Base-by-base conservation (phyloP, 495 filamentous ascomycete species). In the Podospora didyma region DNA sequence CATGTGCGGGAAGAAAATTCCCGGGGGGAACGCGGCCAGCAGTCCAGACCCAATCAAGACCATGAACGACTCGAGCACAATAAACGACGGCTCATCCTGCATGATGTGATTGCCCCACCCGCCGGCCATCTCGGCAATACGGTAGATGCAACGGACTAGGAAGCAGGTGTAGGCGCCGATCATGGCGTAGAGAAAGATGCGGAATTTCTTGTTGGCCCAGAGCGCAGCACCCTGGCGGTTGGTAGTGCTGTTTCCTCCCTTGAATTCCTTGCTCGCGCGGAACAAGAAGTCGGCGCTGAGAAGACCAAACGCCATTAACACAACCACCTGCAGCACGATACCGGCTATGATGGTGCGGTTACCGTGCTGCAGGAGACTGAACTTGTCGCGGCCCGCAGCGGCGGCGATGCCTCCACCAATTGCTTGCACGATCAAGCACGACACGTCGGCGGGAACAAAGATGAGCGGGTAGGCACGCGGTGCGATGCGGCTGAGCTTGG, bases 311-410 rank as follows among this genome's bases (percentile, higher is more conserved):
- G 77, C 68, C 12, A 67, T 63, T 62, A 89, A 77, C 0, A 86
- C 87, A 2, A 73, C 73, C 19, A 86, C 86, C 75, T 91, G 88
- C 62, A 85, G 82, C 0, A 80, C 76, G 60, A 91, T 86, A 60
- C 88, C 88, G 7, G 85, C 79, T 52, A 91, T 85, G 68, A 89
- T 89, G 53, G 86, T 79, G 58, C 86, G 66, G 68, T 89, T 85
- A 2, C 84, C 84, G 28, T 62, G 57, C 22, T 69, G 58, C 39
- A 73, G 61, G n/a, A 77, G 60, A 14, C 59, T 46, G 5, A 55
- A 41, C 49, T 73, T 57, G 52, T 77, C 66, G 51, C 69, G 57
- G 16, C 69, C 70, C 10, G 78, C 81, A 0, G 73, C 62, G 0
- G 82, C 81, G 3, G 85, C 85, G 49, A 87, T 76, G 41, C 79